These are phyloP conservation scores for Ramularia endophylla DNA, from an alignment of 2,329 filamentous ascomycete genomes.

Conservation along the genomic window DNA sequence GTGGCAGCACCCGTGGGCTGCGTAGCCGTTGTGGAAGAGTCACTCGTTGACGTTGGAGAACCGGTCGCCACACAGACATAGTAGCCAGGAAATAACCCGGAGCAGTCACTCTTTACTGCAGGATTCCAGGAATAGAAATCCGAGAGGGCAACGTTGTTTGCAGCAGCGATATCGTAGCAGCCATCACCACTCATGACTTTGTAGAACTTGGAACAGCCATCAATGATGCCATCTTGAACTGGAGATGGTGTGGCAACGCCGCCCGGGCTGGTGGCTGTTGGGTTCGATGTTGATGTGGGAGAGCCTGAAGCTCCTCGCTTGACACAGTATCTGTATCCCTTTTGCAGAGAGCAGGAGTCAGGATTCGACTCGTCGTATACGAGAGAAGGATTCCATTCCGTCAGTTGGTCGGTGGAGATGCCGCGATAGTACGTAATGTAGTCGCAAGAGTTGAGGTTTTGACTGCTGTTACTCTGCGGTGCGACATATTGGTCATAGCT, in stretches of 20 bases:
- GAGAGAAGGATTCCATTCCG: too few relatives aligned
- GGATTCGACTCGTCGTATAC: too few relatives aligned
- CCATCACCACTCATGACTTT: slow-evolving; percentile 4
- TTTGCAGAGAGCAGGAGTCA: too few relatives aligned
- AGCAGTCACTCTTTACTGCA: not conserved
- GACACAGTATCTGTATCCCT: too few relatives aligned
- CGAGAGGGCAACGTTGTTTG: not conserved
- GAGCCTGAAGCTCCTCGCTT: too few relatives aligned
- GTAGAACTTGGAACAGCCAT: slow-evolving; percentile 7
- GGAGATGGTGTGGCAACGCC: slow-evolving; percentile 7
- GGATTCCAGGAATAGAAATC: not conserved
- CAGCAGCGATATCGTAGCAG: slow-evolving; percentile 1
- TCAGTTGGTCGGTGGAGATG: too few relatives aligned
- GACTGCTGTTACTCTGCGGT: too few relatives aligned
- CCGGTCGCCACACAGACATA: slow-evolving; percentile 6
- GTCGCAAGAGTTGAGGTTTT: too few relatives aligned
- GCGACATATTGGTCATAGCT: too few relatives aligned
- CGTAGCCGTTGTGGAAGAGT: slow-evolving; percentile 2
- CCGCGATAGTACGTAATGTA: too few relatives aligned
- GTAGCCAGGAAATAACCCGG: slow-evolving; percentile 1
- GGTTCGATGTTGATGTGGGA: too few relatives aligned
- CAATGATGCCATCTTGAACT: slow-evolving; percentile 3
- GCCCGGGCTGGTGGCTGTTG: not conserved
- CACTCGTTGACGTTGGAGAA: not conserved
- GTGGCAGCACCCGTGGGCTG: not conserved